These are phyloP conservation scores for Austroboletus eburneus DNA, from an alignment of 768 basidiomycete species.

Conservation along the genomic window DNA sequence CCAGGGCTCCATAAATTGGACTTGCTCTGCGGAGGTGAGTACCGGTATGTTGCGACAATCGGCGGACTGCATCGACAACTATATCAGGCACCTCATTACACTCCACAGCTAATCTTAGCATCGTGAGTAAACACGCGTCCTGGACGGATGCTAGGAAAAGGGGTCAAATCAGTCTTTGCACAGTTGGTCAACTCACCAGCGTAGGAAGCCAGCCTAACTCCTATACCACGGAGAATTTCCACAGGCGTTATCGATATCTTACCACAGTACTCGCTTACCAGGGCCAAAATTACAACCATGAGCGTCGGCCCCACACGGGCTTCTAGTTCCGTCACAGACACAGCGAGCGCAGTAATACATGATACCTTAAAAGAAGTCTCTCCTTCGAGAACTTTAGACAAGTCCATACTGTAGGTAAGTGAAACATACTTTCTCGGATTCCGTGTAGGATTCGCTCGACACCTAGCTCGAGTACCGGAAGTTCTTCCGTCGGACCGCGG, in stretches of 20 bases:
- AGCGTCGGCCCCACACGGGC: slow-evolving; percentile 49
- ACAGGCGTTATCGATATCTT: slow-evolving; percentile 46
- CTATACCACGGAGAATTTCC: slow-evolving; percentile 45
- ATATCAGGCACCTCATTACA: slow-evolving; percentile 51
- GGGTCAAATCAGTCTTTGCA: slow-evolving; percentile 6
- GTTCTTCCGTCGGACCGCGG: slow-evolving; percentile 25
- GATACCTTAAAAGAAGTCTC: slow-evolving; percentile 37
- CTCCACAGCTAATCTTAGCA: slow-evolving; percentile 62
- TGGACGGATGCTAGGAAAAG: slow-evolving; percentile 55
- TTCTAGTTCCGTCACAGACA: slow-evolving; percentile 39
- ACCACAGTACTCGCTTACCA: slow-evolving; percentile 59
- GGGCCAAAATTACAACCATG: slow-evolving; percentile 63
- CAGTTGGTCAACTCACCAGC: slow-evolving; percentile 38
- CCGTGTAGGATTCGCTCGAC: slow-evolving; percentile 54
- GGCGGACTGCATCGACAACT: slow-evolving; percentile 39
- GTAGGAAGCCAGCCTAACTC: slow-evolving; percentile 37
- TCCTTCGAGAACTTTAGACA: slow-evolving; percentile 32
- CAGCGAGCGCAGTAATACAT: slow-evolving; percentile 43
- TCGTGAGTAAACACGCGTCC: slow-evolving; percentile 66
- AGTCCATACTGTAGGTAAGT: background rate
- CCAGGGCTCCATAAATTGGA: background rate
- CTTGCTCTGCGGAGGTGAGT: slow-evolving; percentile 58
- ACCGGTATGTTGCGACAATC: slow-evolving; percentile 41
- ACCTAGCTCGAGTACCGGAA: slow-evolving; percentile 48
- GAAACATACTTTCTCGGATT: slow-evolving; percentile 45